Evolutionary conservation across 2,329 filamentous ascomycete species (phyloP).

Genomic region (Drechslerella dactyloides): DNA sequence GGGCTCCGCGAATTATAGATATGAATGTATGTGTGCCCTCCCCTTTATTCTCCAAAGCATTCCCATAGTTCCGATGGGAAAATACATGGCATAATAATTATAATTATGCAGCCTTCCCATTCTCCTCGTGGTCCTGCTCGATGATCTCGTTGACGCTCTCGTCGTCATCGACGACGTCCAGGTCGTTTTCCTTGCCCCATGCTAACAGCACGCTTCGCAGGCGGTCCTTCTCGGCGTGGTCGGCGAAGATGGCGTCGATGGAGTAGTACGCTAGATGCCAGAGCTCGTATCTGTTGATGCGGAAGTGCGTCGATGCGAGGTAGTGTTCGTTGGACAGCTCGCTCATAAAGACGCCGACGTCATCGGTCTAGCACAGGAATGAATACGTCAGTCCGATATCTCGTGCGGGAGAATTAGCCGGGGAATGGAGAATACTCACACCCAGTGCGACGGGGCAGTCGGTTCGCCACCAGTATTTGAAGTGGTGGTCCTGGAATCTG

Average conservation of each 20-base stretch:
- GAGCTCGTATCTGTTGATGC: slow-evolving; percentile 62
- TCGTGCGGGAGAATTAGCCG: slow-evolving; percentile 3
- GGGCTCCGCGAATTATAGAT: background rate
- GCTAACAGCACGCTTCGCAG: slow-evolving; percentile 64
- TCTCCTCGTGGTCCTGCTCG: slow-evolving; percentile 15
- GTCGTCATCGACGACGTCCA: slow-evolving; percentile 33
- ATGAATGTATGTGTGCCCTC: background rate
- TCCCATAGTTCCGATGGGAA: no score
- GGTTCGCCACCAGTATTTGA: slow-evolving; percentile 72
- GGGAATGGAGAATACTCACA: slow-evolving; percentile 64
- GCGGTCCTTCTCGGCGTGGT: slow-evolving; percentile 67
- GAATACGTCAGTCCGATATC: slow-evolving; percentile 41
- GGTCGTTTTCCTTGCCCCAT: slow-evolving; percentile 41
- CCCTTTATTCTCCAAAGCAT: background rate
- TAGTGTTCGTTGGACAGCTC: slow-evolving; percentile 77
- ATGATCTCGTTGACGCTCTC: slow-evolving; percentile 47
- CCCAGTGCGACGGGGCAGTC: slow-evolving; percentile 70
- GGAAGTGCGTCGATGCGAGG: slow-evolving; percentile 74
- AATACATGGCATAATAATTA: no score
- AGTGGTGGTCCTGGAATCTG: slow-evolving; percentile 71
- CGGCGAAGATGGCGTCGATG: slow-evolving; percentile 71
- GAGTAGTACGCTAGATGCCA: slow-evolving; percentile 67
- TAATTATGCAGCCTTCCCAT: background rate
- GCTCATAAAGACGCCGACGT: slow-evolving; percentile 81
- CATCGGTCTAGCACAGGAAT: slow-evolving; percentile 69